Conservation (phyloP, 257 asterid species). For the Thymus quinquecostatus region DNA sequence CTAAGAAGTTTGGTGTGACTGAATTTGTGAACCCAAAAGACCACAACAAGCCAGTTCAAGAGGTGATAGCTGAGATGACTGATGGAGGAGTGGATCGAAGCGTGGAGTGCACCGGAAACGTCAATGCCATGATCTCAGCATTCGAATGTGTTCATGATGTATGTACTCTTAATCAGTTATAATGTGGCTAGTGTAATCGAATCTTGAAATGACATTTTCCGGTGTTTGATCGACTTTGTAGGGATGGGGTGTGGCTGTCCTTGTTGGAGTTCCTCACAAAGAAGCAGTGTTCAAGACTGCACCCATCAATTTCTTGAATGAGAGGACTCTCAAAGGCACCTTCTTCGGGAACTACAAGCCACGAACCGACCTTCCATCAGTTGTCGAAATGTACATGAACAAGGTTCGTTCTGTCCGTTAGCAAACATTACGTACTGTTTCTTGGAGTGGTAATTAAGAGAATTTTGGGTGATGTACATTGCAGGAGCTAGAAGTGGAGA, state of each 20-base stretch:
- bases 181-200: background rate
- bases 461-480: background rate
- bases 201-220: background rate
- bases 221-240: background rate
- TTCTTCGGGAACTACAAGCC: slow-evolving; percentile 84
- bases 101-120: slow-evolving; percentile 77
- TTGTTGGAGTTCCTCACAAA: slow-evolving; percentile 73
- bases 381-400: slow-evolving; percentile 76
- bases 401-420: slow-evolving; percentile 37
- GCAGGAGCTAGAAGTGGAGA: slow-evolving; percentile 72
- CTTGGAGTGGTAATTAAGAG: too few species aligned
- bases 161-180: slow-evolving; percentile 6
- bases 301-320: slow-evolving; percentile 64
- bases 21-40: slow-evolving; percentile 83
- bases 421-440: too few species aligned
- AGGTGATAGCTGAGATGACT: slow-evolving; percentile 78
- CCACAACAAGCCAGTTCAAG: slow-evolving; percentile 64
- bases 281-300: slow-evolving; percentile 64
- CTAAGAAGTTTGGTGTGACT: slow-evolving; percentile 77
- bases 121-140: slow-evolving; percentile 79
- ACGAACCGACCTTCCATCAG: slow-evolving; percentile 58
- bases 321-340: slow-evolving; percentile 75
- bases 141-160: slow-evolving; percentile 88
- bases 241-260: slow-evolving; percentile 92
- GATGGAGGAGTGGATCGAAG: slow-evolving; percentile 82